A percentile compares a stretch with the other conserved stretches of the same genome.
Evolutionary conservation across 768 basidiomycete genomes (phyloP).

Genomic region (Lepiota subincarnata): DNA sequence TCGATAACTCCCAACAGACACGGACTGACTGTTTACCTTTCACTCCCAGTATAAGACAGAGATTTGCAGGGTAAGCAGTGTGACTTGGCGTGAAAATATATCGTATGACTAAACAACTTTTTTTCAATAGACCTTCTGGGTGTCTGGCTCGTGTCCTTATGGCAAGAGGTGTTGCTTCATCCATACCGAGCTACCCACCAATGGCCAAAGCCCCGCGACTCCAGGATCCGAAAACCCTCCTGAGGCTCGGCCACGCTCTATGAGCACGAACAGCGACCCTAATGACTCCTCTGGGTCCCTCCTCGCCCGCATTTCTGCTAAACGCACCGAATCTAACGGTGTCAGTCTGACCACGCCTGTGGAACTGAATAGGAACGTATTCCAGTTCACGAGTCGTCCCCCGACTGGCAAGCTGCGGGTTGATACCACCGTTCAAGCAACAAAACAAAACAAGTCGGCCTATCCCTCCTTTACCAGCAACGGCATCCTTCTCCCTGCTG

Average conservation of each 20-base stretch:
- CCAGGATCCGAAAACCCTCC: slow-evolving; percentile 42
- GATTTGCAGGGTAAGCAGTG: slow-evolving; percentile 71
- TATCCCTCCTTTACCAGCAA: slow-evolving; percentile 67
- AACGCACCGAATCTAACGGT: slow-evolving; percentile 46
- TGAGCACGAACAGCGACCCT: slow-evolving; percentile 76
- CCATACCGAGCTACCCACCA: slow-evolving; percentile 76
- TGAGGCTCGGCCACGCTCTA: slow-evolving; percentile 61
- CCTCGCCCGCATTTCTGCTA: slow-evolving; percentile 70
- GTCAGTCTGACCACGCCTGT: slow-evolving; percentile 45
- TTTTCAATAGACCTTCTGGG: slow-evolving; percentile 77
- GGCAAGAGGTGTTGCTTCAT: slow-evolving; percentile 94
- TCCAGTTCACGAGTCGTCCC: slow-evolving; percentile 53
- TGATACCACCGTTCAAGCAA: slow-evolving; percentile 60
- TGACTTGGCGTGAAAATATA: slow-evolving; percentile 3
- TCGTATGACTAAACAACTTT: slow-evolving; percentile 14
- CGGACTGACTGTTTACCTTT: slow-evolving; percentile 17
- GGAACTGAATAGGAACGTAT: slow-evolving; percentile 43
- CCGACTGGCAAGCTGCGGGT: slow-evolving; percentile 70
- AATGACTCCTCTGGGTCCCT: slow-evolving; percentile 70
- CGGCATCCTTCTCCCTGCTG: slow-evolving; percentile 53
- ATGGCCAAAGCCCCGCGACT: slow-evolving; percentile 38
- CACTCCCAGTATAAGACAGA: slow-evolving; percentile 81
- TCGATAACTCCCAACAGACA: slow-evolving; percentile 9
- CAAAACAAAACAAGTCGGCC: slow-evolving; percentile 82
- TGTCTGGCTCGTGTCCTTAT: slow-evolving; percentile 89